Percentiles rank a stretch among this genome's conserved stretches.
Evolutionary conservation across 225 moss, liverwort and hornwort species (phyloP).

Genomic region (Physcomitrellopsis africana): DNA sequence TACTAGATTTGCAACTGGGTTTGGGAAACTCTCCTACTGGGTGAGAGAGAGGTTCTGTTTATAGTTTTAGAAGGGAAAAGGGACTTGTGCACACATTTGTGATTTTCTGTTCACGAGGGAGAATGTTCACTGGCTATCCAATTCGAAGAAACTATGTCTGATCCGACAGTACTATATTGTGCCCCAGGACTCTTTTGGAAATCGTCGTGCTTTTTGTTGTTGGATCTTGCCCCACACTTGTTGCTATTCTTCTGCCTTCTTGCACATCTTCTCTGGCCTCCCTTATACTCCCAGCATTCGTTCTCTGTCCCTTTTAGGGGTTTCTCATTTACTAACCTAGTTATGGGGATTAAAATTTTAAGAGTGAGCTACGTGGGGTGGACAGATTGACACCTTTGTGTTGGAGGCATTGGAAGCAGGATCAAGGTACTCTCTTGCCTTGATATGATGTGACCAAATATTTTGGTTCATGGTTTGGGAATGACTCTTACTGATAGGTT

Average conservation of each 20-base stretch:
- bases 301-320: constrained; percentile 20
- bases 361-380: constrained; percentile 29
- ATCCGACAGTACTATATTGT: constrained; percentile 25
- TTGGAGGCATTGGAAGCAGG: constrained; percentile 27
- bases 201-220: constrained; percentile 24
- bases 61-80: constrained; percentile 21
- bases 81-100: constrained; percentile 16
- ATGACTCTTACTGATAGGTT: constrained; percentile 21
- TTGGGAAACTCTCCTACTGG: constrained; percentile 51
- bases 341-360: constrained; percentile 24
- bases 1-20: constrained; percentile 80
- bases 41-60: constrained; percentile 29
- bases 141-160: constrained; percentile 23
- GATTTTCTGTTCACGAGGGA: constrained; percentile 22
- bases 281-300: constrained; percentile 22
- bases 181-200: constrained; percentile 32
- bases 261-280: constrained; percentile 9
- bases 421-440: constrained; percentile 28
- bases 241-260: constrained; percentile 3
- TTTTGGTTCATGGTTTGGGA: constrained; percentile 28
- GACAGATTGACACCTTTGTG: constrained; percentile 19
- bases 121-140: constrained; percentile 29
- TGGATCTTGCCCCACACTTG: constrained; percentile 25
- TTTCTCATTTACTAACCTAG: constrained; percentile 35
- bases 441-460: constrained; percentile 11